phyloP scores from a whole-genome alignment of 2,329 filamentous ascomycete species.

The Monosporascus sp. region DNA sequence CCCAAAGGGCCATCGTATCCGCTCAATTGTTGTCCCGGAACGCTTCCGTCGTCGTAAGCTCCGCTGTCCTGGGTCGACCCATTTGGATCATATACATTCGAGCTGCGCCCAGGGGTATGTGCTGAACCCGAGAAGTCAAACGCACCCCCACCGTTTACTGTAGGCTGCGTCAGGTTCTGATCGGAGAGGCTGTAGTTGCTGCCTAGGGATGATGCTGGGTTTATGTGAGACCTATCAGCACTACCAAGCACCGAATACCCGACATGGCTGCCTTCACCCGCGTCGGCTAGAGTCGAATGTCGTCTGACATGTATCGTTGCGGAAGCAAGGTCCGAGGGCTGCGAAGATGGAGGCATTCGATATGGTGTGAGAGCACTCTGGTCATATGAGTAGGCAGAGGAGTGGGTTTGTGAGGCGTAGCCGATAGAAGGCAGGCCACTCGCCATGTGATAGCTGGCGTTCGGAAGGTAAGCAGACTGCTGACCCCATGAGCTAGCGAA shows the following conservation, averaged over 20 bases:
- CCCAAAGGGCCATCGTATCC: background rate
- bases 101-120: conserved; percentile 1
- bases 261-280: conserved; percentile 6
- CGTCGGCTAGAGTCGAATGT: conserved; percentile 9
- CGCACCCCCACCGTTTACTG: conserved; percentile 9
- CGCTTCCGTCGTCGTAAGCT: conserved; percentile 1
- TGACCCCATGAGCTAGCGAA: conserved; percentile 4
- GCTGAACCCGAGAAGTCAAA: conserved; percentile 9
- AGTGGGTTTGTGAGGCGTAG: conserved; percentile 3
- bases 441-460: conserved; percentile 4
- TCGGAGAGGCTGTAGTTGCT: conserved; percentile 5
- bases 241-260: conserved; percentile 7
- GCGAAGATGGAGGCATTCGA: conserved; percentile 1
- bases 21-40: background rate
- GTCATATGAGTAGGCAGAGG: conserved; percentile 6
- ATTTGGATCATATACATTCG: conserved; percentile 2
- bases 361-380: conserved; percentile 3
- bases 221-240: conserved; percentile 5
- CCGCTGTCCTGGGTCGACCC: background rate
- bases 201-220: conserved; percentile 5
- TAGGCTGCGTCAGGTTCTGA: conserved; percentile 5
- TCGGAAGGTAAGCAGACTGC: background rate
- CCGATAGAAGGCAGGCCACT: conserved; percentile 5
- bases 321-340: background rate
- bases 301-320: conserved; percentile 4